Evolutionary conservation across 441 rosid genomes (phyloP).

Genomic region (Viola pubescens): DNA sequence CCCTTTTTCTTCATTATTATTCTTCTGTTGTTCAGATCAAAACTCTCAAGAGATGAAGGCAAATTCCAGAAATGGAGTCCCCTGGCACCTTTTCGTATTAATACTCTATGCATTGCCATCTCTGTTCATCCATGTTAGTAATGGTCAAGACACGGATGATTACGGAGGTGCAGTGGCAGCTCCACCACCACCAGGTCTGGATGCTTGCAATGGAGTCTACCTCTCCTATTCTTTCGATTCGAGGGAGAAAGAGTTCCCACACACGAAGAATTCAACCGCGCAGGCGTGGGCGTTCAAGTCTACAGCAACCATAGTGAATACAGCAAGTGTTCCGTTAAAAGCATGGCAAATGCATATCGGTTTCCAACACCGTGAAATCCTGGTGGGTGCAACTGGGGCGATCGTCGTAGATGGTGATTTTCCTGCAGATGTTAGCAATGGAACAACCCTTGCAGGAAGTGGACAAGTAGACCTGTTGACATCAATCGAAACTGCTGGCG

Average conservation of each 20-base stretch:
- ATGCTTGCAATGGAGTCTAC: slow-evolving; percentile 60
- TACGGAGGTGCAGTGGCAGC: slow-evolving; percentile 5
- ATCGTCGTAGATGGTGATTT: slow-evolving; percentile 35
- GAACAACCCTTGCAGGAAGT: slow-evolving; percentile 44
- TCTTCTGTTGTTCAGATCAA: neutral
- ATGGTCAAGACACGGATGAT: slow-evolving; percentile 34
- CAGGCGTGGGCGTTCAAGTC: slow-evolving; percentile 84
- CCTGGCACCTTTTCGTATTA: slow-evolving; percentile 11
- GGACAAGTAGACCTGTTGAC: slow-evolving; percentile 39
- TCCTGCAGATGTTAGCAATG: slow-evolving; percentile 44
- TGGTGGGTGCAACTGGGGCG: slow-evolving; percentile 56
- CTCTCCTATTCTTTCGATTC: slow-evolving; percentile 44
- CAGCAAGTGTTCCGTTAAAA: slow-evolving; percentile 54
- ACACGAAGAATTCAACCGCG: slow-evolving; percentile 48
- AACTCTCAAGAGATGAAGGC: neutral
- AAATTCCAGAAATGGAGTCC: slow-evolving; percentile 24
- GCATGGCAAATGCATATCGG: slow-evolving; percentile 69
- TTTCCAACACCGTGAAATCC: slow-evolving; percentile 53
- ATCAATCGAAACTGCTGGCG: slow-evolving; percentile 51
- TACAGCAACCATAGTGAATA: slow-evolving; percentile 52
- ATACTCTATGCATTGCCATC: slow-evolving; percentile 9
- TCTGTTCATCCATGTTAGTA: slow-evolving; percentile 7
- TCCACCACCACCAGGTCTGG: slow-evolving; percentile 42
- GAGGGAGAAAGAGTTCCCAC: slow-evolving; percentile 46
- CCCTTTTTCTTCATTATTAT: neutral